Base-by-base conservation (phyloP, 163 green algal species). In the Smithsoniella earleae region DNA sequence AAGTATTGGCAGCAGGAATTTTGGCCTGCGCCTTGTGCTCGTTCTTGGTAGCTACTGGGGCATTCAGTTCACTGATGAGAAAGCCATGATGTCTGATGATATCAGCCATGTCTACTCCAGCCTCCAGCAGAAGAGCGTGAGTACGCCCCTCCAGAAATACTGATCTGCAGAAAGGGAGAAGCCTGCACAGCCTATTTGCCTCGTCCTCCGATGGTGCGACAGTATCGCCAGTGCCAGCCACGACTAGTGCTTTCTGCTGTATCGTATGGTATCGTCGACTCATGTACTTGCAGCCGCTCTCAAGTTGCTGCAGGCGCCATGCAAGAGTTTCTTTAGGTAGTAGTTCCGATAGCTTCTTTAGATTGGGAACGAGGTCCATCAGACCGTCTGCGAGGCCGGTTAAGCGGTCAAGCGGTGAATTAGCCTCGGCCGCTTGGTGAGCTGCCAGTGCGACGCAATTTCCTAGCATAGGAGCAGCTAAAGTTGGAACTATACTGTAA, bases 41-140 rank as follows among this genome's bases (percentile, higher is more conserved):
- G n/a, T n/a, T n/a, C n/a, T n/a, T n/a, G n/a, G n/a, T n/a, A n/a
- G n/a, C n/a, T n/a, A n/a, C n/a, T n/a, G n/a, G n/a, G n/a, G n/a
- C n/a, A n/a, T n/a, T n/a, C n/a, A n/a, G n/a, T n/a, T n/a, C n/a
- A n/a, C n/a, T n/a, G n/a, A n/a, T n/a, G n/a, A n/a, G n/a, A n/a
- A 79, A 80, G 6, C 16, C 73, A 27, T 72, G 31, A 63, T 83
- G 77, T 46, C 89, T 37, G 46, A 96, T 33, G 2, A 96, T 80
- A 2, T 74, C 13, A 0, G 82, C 73, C 34, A 97, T 72, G 75
- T 95, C 79, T 5, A 96, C 77, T 16, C 84, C 85, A 2, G 80
- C 80, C 75, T 97, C 89, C 82, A 95, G 89, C 75, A 96, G 82
- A 74, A 95, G 75, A 2, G 89, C 89, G 76, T 97, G 92, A 46